Conservation (phyloP, 2,329 filamentous ascomycete genomes). For the Metarhizium rileyi region DNA sequence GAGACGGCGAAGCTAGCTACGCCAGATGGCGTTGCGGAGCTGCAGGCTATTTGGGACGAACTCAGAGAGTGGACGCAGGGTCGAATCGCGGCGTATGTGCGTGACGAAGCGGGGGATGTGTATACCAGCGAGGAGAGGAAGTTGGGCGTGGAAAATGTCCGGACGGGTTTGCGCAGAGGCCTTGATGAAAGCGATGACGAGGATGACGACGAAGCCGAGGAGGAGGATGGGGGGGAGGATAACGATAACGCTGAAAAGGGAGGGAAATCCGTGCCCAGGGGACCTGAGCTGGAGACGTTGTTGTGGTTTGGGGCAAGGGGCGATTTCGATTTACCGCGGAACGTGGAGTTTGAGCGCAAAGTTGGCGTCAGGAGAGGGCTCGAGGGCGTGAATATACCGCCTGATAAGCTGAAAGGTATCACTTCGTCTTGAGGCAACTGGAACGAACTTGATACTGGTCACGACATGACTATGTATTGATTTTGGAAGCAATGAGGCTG, state of each 20-base stretch:
- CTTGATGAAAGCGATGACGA: conserved; percentile 45
- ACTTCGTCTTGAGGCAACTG: conserved; percentile 29
- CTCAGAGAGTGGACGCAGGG: conserved; percentile 30
- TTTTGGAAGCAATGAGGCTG: no score
- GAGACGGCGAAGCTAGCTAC: conserved; percentile 31
- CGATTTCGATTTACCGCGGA: conserved; percentile 34
- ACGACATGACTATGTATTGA: no score
- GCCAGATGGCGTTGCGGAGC: conserved; percentile 32
- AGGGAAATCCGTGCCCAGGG: conserved; percentile 19
- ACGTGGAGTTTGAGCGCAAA: conserved; percentile 34
- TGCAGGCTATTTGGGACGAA: conserved; percentile 49
- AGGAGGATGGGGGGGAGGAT: conserved; percentile 23
- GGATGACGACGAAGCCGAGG: conserved; percentile 48
- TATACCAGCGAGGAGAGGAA: conserved; percentile 65
- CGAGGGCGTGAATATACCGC: conserved; percentile 25
- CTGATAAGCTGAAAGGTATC: conserved; percentile 12
- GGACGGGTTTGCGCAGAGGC: conserved; percentile 56
- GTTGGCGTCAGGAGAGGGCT: conserved; percentile 20
- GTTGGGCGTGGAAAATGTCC: conserved; percentile 56
- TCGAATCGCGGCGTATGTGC: conserved; percentile 31
- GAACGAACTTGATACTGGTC: no score
- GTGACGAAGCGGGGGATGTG: conserved; percentile 42
- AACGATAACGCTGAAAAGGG: conserved; percentile 12
- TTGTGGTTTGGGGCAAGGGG: conserved; percentile 36
- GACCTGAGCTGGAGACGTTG: conserved; percentile 35